These are phyloP conservation scores for Tetracladium marchalianum DNA, from an alignment of 495 filamentous ascomycete species.

Conservation along the genomic window DNA sequence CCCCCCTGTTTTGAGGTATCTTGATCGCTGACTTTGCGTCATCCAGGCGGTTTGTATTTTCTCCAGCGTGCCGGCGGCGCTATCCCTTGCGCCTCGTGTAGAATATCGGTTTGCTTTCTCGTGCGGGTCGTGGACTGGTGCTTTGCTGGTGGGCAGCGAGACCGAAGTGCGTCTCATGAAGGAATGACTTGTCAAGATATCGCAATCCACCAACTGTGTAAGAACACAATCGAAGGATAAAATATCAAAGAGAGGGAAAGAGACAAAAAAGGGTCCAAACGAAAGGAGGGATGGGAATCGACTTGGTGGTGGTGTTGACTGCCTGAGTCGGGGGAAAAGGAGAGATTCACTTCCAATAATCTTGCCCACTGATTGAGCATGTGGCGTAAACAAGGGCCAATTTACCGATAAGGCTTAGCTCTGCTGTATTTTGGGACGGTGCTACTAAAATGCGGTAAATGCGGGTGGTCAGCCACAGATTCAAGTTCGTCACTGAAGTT, in stretches of 20 bases:
- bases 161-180: slow-evolving; percentile 49
- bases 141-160: slow-evolving; percentile 46
- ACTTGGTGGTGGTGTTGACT: neutral
- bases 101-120: slow-evolving; percentile 47
- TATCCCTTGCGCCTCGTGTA: slow-evolving; percentile 16
- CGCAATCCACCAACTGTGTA: neutral
- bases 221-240: too few relatives aligned
- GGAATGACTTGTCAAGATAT: slow-evolving; percentile 4
- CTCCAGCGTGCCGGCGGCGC: slow-evolving; percentile 32
- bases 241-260: neutral
- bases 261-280: neutral
- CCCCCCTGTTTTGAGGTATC: slow-evolving; percentile 75
- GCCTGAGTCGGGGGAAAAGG: too few relatives aligned
- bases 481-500: too few relatives aligned
- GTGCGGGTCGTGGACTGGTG: slow-evolving; percentile 41
- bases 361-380: too few relatives aligned
- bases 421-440: too few relatives aligned
- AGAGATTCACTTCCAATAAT: too few relatives aligned
- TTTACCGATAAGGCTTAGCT: too few relatives aligned
- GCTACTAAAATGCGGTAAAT: too few relatives aligned
- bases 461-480: too few relatives aligned
- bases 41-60: slow-evolving; percentile 46
- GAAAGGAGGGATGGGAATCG: neutral
- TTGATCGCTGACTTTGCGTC: slow-evolving; percentile 62
- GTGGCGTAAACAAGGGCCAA: too few relatives aligned